These are phyloP conservation scores for Cordyceps tenuipes DNA, from an alignment of 2,329 filamentous ascomycete species.

Conservation along the genomic window DNA sequence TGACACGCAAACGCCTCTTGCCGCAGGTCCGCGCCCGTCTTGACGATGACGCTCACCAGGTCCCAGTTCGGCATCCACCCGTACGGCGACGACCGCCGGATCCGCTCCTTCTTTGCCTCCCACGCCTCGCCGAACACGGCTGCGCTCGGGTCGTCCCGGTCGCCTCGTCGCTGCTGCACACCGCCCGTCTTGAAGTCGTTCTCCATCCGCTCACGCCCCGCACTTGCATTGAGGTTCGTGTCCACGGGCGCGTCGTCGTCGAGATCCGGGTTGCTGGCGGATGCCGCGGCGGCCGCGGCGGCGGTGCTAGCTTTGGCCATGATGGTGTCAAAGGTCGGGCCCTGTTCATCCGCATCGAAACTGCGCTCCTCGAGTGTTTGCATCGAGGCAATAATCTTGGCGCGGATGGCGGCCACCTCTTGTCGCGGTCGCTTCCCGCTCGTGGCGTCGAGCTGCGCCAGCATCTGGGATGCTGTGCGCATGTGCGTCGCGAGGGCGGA, in stretches of 20 bases:
- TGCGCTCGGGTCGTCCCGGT: slow-evolving; percentile 77
- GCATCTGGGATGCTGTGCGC: slow-evolving; percentile 80
- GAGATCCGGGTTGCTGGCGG: slow-evolving; percentile 36
- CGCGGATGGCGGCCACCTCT: slow-evolving; percentile 75
- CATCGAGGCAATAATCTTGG: slow-evolving; percentile 86
- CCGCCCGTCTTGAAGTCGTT: slow-evolving; percentile 83
- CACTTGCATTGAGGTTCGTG: slow-evolving; percentile 54
- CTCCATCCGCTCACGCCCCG: slow-evolving; percentile 77
- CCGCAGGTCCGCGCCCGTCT: slow-evolving; percentile 73
- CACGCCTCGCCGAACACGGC: slow-evolving; percentile 83
- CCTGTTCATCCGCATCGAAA: slow-evolving; percentile 66
- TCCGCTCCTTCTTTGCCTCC: slow-evolving; percentile 76
- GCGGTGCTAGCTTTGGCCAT: slow-evolving; percentile 62
- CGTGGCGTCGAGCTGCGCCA: slow-evolving; percentile 73
- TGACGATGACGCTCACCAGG: slow-evolving; percentile 77
- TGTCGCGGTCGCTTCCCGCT: slow-evolving; percentile 70
- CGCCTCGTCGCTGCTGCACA: slow-evolving; percentile 70
- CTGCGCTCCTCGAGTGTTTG: slow-evolving; percentile 79
- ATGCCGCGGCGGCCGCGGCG: slow-evolving; percentile 33
- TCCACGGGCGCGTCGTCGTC: slow-evolving; percentile 47
- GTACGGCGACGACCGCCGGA: slow-evolving; percentile 74
- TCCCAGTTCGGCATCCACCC: slow-evolving; percentile 91
- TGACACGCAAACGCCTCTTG: slow-evolving; percentile 85
- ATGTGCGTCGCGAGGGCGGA: slow-evolving; percentile 79
- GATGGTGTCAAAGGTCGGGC: slow-evolving; percentile 73